Evolutionary conservation across 2,329 filamentous ascomycete genomes (phyloP), one percentile per base, ranked within the genome.

Genomic region (Colletotrichum siamense): DNA sequence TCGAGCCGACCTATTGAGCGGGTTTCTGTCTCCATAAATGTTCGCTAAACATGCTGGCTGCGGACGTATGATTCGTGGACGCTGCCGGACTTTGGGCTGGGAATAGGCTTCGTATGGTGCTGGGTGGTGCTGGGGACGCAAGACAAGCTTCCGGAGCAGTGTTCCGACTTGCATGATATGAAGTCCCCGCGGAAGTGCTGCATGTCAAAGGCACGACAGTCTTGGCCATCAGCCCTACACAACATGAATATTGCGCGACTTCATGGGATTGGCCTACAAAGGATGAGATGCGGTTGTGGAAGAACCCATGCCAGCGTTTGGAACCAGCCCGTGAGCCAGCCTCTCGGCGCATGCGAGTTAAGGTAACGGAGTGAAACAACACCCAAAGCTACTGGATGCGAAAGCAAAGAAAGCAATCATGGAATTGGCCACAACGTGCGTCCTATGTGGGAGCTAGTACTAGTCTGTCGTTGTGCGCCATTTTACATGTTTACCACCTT

Each of bases 341-440:
- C 2, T 52, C 1, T 52, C 6, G 18, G 5, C 39, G 18, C 9
- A n/a, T 5, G 39, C 39, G 18, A 49, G 9, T 3, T 6, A 1
- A 13, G 5, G 13, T 36, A n/a, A n/a, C 5, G 5, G 39, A n/a
- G 6, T 44, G 39, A 7, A 49, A 44, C 36, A 0, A 18, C 16
- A n/a, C 6, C 0, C 39, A n/a, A 0, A 49, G 39, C 39, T n/a
- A 44, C 9, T 1, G 18, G 18, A 44, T n/a, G 39, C 16, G 2
- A 22, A 22, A 4, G 2, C n/a, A 13, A 22, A 13, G 44, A 3
- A 4, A 22, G 1, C 0, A 13, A 5, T 13, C 1, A 22, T 12
- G 44, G 10, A 4, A n/a, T 44, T 44, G 10, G 44, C 12, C 44
- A 13, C 2, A 49, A 2, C 2, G n/a, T 13, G n/a, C 6, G 10